Percentiles rank a stretch among this genome's conserved stretches.
These are phyloP conservation scores for Trametopsis cervina DNA, from an alignment of 768 basidiomycete genomes.

Conservation along the genomic window DNA sequence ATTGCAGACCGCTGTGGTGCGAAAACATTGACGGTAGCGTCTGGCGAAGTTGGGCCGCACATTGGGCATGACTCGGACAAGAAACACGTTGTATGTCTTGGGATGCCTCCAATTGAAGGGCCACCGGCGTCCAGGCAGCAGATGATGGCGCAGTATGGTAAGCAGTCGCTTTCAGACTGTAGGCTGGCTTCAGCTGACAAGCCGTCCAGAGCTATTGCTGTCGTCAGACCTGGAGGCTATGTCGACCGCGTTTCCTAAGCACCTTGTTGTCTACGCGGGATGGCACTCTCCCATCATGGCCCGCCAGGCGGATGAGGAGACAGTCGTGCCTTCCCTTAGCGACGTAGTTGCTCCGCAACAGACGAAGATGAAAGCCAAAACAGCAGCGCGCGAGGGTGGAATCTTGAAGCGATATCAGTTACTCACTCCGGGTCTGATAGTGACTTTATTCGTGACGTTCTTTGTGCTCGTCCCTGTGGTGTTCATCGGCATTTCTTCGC, in stretches of 20 bases:
- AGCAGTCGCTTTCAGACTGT: conserved; percentile 15
- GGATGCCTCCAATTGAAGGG: conserved; percentile 42
- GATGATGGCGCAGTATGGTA: conserved; percentile 50
- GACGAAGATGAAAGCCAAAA: conserved; percentile 21
- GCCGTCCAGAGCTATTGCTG: conserved; percentile 14
- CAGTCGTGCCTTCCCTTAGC: conserved; percentile 3
- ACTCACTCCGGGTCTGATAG: conserved; percentile 70
- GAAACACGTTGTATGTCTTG: conserved; percentile 54
- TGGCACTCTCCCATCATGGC: conserved; percentile 33
- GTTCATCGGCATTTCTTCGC: conserved; percentile 53
- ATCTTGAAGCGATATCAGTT: conserved; percentile 72
- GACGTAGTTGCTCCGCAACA: conserved; percentile 23
- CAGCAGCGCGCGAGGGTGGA: conserved; percentile 41
- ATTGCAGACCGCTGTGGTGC: conserved; percentile 51
- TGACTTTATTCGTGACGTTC: conserved; percentile 51
- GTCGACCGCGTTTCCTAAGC: conserved; percentile 43
- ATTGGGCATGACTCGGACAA: conserved; percentile 30
- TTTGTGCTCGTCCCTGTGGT: conserved; percentile 65
- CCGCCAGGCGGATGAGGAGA: conserved; percentile 27
- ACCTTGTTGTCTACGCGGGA: conserved; percentile 64
- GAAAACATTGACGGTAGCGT: conserved; percentile 34
- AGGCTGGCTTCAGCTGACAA: neutral
- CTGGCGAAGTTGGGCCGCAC: conserved; percentile 22
- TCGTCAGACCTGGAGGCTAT: conserved; percentile 42
- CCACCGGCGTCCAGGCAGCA: conserved; percentile 36